These are phyloP conservation scores for Alternaria sp. DNA, from an alignment of 2,329 filamentous ascomycete species.

Conservation along the genomic window DNA sequence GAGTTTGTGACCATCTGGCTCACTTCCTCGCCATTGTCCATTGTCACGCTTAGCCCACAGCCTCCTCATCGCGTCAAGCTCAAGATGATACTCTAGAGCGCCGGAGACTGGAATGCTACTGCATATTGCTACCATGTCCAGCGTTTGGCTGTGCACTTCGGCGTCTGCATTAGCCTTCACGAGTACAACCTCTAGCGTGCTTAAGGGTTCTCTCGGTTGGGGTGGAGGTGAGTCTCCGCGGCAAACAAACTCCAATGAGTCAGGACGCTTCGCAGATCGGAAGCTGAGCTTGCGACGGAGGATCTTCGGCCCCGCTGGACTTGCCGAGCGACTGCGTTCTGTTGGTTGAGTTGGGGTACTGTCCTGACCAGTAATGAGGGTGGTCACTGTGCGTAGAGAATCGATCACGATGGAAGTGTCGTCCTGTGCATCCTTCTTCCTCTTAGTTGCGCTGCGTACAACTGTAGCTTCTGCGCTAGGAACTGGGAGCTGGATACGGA, in stretches of 20 bases:
- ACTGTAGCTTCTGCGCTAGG: slow-evolving; percentile 24
- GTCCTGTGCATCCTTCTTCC: slow-evolving; percentile 29
- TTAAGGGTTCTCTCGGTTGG: slow-evolving; percentile 17
- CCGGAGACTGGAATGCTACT: slow-evolving; percentile 29
- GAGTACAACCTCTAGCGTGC: slow-evolving; percentile 29
- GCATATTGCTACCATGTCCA: slow-evolving; percentile 25
- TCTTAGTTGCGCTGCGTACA: slow-evolving; percentile 24
- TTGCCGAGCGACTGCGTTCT: slow-evolving; percentile 3
- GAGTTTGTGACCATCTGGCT: slow-evolving; percentile 30
- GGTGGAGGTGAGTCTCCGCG: slow-evolving; percentile 3
- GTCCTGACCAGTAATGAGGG: slow-evolving; percentile 10
- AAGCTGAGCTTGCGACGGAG: slow-evolving; percentile 14
- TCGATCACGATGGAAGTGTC: slow-evolving; percentile 23
- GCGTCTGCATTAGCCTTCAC: slow-evolving; percentile 26
- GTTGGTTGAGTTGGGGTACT: background rate
- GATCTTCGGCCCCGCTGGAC: slow-evolving; percentile 1
- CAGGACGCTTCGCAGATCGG: slow-evolving; percentile 4
- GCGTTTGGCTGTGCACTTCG: slow-evolving; percentile 23
- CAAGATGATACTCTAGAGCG: slow-evolving; percentile 28
- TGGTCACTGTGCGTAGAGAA: slow-evolving; percentile 23
- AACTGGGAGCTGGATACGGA: slow-evolving; percentile 32
- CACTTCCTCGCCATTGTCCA: slow-evolving; percentile 29
- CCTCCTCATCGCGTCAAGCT: slow-evolving; percentile 27
- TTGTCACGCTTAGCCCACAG: slow-evolving; percentile 31
- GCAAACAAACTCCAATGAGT: slow-evolving; percentile 13